Conservation (phyloP, 2,329 filamentous ascomycete species). For the Aspergillus terreus region DNA sequence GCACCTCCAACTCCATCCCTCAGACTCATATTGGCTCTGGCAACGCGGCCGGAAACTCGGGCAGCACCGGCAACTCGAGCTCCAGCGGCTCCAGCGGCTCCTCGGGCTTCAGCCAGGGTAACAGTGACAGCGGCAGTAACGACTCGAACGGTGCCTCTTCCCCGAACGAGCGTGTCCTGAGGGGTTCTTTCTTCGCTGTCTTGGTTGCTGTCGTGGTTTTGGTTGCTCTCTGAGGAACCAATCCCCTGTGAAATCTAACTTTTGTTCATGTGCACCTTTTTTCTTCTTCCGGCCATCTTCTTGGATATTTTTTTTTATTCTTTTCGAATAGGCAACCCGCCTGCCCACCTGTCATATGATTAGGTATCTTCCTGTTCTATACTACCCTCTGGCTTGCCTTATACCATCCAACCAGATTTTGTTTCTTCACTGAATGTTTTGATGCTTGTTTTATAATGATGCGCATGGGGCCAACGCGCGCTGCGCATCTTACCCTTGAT, state of each 20-base stretch:
- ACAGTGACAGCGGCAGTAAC: slow-evolving; percentile 5
- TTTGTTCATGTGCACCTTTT: not conserved
- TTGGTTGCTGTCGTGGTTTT: slow-evolving; percentile 45
- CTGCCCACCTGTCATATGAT: not conserved
- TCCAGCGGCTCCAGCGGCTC: slow-evolving; percentile 18
- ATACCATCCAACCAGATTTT: slow-evolving; percentile 3
- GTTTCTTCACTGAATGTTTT: slow-evolving; percentile 13
- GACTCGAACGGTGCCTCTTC: slow-evolving; percentile 28
- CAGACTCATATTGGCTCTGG: slow-evolving; percentile 31
- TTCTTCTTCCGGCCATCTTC: slow-evolving; percentile 4
- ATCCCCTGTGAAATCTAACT: not conserved
- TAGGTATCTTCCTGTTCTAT: slow-evolving; percentile 13
- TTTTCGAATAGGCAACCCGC: not conserved
- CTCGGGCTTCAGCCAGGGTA: slow-evolving; percentile 32
- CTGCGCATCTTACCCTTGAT: not conserved
- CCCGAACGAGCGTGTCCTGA: slow-evolving; percentile 39
- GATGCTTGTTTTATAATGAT: slow-evolving; percentile 9
- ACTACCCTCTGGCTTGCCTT: slow-evolving; percentile 6
- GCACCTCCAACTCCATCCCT: slow-evolving; percentile 27
- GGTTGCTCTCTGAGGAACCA: slow-evolving; percentile 38
- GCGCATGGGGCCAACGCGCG: not conserved
- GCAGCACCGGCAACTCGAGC: slow-evolving; percentile 11
- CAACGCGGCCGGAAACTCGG: slow-evolving; percentile 20
- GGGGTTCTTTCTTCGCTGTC: slow-evolving; percentile 45
- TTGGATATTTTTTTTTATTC: slow-evolving; percentile 21